These are phyloP conservation scores for Huntiella abstrusa DNA, from an alignment of 2,329 filamentous ascomycete species.

Conservation along the genomic window DNA sequence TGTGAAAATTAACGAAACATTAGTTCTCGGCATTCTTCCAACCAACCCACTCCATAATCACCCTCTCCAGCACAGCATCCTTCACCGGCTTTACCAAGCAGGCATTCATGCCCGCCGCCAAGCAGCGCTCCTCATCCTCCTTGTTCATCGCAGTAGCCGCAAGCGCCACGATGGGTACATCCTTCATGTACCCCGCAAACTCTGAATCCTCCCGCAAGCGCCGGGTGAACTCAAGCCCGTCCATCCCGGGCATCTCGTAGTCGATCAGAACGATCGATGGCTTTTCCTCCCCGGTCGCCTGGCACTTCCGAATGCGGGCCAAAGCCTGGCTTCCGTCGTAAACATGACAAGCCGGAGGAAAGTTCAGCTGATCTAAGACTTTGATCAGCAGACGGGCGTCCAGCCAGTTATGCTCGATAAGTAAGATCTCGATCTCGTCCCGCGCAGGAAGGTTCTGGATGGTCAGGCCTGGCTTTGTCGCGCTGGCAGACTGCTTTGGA, in stretches of 20 bases:
- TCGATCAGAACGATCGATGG: conserved; percentile 68
- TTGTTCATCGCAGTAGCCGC: conserved; percentile 55
- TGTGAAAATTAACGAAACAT: too few species aligned
- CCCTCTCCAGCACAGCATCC: conserved; percentile 14
- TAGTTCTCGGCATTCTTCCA: too few species aligned
- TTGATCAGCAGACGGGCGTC: conserved; percentile 13
- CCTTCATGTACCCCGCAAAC: conserved; percentile 25
- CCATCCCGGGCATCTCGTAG: conserved; percentile 57
- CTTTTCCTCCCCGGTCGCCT: conserved; percentile 29
- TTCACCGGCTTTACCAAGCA: conserved; percentile 58
- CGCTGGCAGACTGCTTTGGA: background rate
- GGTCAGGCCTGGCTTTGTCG: background rate
- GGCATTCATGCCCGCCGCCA: conserved; percentile 57
- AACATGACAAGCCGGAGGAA: background rate
- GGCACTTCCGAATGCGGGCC: conserved; percentile 47
- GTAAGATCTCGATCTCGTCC: conserved; percentile 44
- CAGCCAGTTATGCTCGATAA: conserved; percentile 54
- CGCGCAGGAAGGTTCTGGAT: conserved; percentile 19
- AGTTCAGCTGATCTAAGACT: conserved; percentile 13
- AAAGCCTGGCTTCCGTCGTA: conserved; percentile 68
- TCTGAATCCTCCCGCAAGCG: conserved; percentile 18
- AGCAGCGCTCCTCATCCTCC: conserved; percentile 57
- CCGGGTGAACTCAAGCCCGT: conserved; percentile 61
- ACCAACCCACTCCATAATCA: background rate
- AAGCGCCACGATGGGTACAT: conserved; percentile 65